A percentile compares a stretch with the other conserved stretches of the same genome.
Evolutionary conservation across 2,329 filamentous ascomycete genomes (phyloP).

Genomic region (Nigrograna mackinnonii): DNA sequence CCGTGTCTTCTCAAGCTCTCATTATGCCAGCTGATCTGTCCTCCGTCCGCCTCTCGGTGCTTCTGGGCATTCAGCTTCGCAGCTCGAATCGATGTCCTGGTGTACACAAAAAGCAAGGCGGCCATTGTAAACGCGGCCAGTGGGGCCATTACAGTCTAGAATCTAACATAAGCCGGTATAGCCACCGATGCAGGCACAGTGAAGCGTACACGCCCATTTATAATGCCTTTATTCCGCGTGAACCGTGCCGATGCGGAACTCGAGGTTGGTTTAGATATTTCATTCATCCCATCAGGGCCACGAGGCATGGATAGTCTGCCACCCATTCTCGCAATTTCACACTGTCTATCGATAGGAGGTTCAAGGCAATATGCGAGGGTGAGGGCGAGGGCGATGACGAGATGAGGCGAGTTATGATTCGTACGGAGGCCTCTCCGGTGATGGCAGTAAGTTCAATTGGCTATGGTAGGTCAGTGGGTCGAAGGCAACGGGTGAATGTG

Average conservation of each 20-base stretch:
- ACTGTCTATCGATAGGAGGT: too few species aligned
- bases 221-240: constrained; percentile 30
- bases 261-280: constrained; percentile 42
- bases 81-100: constrained; percentile 66
- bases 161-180: not conserved
- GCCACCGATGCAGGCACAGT: not conserved
- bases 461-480: too few species aligned
- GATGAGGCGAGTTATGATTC: too few species aligned
- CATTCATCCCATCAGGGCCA: constrained; percentile 46
- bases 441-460: too few species aligned
- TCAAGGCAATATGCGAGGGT: too few species aligned
- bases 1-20: constrained; percentile 60
- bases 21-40: constrained; percentile 58
- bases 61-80: constrained; percentile 68
- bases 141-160: constrained; percentile 59
- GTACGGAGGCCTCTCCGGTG: too few species aligned
- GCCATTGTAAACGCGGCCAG: constrained; percentile 67
- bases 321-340: constrained; percentile 41
- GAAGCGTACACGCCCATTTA: constrained; percentile 36
- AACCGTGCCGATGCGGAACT: constrained; percentile 33
- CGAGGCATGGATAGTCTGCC: constrained; percentile 50
- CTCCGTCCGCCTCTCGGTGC: constrained; percentile 61
- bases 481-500: too few species aligned
- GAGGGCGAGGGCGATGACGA: too few species aligned
- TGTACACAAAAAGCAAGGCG: constrained; percentile 62